A percentile compares a stretch with the other conserved stretches of the same genome.
phyloP scores from a whole-genome alignment of 2,329 filamentous ascomycete genomes.

The Fusarium drepaniforme region DNA sequence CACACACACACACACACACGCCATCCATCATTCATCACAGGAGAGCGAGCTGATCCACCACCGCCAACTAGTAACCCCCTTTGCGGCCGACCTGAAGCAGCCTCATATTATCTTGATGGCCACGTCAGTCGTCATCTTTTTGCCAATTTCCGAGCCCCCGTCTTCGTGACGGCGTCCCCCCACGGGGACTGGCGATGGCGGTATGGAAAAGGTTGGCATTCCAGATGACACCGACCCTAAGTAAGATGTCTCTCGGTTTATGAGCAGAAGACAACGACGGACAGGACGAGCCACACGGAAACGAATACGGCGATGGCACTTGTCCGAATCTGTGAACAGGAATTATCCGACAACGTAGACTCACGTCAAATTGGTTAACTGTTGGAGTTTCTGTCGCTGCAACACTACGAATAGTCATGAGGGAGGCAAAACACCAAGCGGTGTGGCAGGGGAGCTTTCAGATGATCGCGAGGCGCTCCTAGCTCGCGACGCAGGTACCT shows the following conservation, averaged over 20 bases:
- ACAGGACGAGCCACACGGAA: neutral
- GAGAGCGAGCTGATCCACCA: neutral
- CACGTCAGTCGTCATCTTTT: neutral
- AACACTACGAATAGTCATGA: neutral
- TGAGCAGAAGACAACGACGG: neutral
- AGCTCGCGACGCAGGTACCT: neutral
- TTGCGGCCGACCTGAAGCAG: neutral
- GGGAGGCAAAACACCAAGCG: neutral
- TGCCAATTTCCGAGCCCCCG: neutral
- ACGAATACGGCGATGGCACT: neutral
- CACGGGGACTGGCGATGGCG: neutral
- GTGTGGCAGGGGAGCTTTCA: neutral
- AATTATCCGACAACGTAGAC: neutral
- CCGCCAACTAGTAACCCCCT: neutral
- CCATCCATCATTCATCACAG: neutral
- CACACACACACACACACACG: neutral
- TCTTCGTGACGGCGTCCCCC: neutral
- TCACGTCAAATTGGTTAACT: neutral
- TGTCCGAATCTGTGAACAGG: neutral
- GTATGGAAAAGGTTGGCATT: neutral
- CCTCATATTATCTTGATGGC: neutral
- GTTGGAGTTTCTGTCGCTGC: neutral
- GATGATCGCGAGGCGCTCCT: neutral
- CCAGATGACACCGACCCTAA: neutral
- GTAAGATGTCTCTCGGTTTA: neutral